Percentiles rank a stretch among this genome's conserved stretches.
These are phyloP conservation scores for Lolium perenne DNA, from an alignment of 176 grass and related monocot genomes.

Conservation along the genomic window DNA sequence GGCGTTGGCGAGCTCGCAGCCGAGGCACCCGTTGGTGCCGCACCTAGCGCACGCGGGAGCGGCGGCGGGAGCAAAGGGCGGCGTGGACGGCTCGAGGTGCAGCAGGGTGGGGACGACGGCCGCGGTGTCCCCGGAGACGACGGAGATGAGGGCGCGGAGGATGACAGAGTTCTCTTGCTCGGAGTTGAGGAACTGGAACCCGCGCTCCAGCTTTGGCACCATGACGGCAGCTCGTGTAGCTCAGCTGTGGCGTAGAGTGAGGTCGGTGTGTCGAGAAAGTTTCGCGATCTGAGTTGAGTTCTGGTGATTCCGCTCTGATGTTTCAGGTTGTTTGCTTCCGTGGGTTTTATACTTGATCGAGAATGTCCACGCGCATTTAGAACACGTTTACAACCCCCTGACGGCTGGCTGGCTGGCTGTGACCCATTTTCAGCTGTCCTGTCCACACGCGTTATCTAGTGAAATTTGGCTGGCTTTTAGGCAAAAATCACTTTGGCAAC, in stretches of 20 bases:
- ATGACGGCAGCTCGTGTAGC: conserved; percentile 37
- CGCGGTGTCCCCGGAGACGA: conserved; percentile 54
- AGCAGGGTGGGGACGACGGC: conserved; percentile 3
- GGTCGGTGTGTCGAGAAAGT: conserved; percentile 4
- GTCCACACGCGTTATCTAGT: background rate
- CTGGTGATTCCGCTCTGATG: background rate
- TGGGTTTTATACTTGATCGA: background rate
- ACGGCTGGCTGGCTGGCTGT: background rate
- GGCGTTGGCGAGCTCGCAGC: conserved; percentile 22
- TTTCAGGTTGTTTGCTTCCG: background rate
- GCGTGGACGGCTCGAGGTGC: background rate
- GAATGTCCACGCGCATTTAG: background rate
- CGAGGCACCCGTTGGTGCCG: conserved; percentile 59
- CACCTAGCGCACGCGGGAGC: conserved; percentile 42
- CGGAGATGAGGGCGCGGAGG: conserved; percentile 75
- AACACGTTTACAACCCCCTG: background rate
- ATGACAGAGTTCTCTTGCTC: conserved; percentile 77
- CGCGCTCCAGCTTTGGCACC: conserved; percentile 54
- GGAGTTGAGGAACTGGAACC: conserved; percentile 63
- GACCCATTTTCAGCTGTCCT: background rate
- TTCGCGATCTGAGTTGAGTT: background rate
- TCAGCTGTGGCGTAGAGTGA: background rate
- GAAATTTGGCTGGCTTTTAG: background rate
- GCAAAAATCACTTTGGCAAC: background rate
- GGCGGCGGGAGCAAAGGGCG: background rate